Conservation (phyloP, 306 rosid genomes). For the Vicia faba region DNA sequence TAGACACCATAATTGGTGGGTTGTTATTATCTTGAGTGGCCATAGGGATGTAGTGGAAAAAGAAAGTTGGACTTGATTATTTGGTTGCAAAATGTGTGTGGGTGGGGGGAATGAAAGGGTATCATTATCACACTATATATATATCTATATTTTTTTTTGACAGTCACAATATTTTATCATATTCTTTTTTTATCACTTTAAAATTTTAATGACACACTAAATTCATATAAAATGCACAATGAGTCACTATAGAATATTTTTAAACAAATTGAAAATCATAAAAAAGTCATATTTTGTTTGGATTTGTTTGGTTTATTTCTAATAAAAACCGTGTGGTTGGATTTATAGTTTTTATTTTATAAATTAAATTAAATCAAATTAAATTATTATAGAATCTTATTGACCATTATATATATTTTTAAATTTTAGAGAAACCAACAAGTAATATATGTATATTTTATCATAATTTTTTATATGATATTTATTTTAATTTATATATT, state of each 20-base stretch:
- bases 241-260: no score
- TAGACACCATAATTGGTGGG: constrained; percentile 32
- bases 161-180: not conserved
- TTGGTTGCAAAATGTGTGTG: not conserved
- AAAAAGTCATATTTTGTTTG: not conserved
- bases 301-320: not conserved
- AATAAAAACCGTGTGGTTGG: no score
- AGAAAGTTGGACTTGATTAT: not conserved
- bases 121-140: not conserved
- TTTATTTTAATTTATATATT: no score
- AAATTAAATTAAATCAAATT: no score
- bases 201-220: not conserved
- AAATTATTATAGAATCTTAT: no score
- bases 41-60: constrained; percentile 22
- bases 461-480: no score
- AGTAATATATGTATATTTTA: no score
- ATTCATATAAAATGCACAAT: not conserved
- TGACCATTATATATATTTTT: no score
- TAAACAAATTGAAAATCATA: no score
- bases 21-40: not conserved
- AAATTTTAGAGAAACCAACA: no score
- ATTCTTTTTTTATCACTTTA: not conserved
- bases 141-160: no score
- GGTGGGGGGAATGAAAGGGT: not conserved
- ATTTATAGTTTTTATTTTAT: no score